Evolutionary conservation across 169 alveolate species (phyloP).

Genomic region (Toxoplasma gondii): DNA sequence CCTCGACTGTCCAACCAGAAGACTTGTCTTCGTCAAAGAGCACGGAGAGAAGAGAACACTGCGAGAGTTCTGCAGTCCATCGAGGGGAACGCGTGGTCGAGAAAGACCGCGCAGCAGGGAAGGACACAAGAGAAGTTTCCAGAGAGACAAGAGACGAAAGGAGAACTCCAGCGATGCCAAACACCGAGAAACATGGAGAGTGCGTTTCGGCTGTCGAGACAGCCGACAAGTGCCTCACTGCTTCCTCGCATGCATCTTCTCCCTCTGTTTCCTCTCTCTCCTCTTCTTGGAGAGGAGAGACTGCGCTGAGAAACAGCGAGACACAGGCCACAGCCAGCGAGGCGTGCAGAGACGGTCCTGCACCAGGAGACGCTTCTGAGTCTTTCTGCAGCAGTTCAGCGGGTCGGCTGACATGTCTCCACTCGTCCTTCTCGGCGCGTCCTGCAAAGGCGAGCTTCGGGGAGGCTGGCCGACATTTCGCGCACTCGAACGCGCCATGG

Average conservation of each 20-base stretch:
- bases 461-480: not conserved
- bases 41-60: not conserved
- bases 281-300: too few species aligned
- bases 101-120: too few species aligned
- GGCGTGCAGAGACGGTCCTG: not conserved
- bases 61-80: not conserved
- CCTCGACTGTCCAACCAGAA: not conserved
- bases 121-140: too few species aligned
- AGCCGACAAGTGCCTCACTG: too few species aligned
- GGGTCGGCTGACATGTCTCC: not conserved
- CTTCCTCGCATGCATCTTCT: too few species aligned
- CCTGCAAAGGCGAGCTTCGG: too few species aligned
- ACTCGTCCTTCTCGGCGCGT: not conserved
- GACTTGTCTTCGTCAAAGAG: not conserved
- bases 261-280: too few species aligned
- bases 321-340: not conserved
- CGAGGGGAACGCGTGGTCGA: too few species aligned
- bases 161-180: too few species aligned
- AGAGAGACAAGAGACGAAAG: too few species aligned
- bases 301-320: not conserved
- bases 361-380: not conserved
- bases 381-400: not conserved
- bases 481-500: not conserved
- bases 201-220: too few species aligned
- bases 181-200: too few species aligned